A percentile compares a stretch with the other conserved stretches of the same genome.
Conservation (phyloP, 495 filamentous ascomycete genomes). For the Xanthoparmelia taractica region DNA sequence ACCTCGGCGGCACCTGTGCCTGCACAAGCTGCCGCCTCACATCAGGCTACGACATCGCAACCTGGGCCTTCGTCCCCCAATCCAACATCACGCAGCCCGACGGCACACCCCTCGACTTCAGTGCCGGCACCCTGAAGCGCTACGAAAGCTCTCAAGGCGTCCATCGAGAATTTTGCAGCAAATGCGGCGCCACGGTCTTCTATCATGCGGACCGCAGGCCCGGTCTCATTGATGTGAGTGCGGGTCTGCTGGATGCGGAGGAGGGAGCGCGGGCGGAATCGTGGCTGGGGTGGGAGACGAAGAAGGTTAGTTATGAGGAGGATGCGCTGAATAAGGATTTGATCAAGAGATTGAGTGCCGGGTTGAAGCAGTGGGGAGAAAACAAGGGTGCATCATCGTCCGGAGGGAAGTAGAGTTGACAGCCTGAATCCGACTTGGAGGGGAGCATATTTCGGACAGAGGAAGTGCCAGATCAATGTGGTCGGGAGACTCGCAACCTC, state of each 20-base stretch:
- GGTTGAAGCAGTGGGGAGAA: constrained; percentile 30
- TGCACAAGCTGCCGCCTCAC: constrained; percentile 47
- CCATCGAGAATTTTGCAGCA: constrained; percentile 45
- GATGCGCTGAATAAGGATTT: constrained; percentile 30
- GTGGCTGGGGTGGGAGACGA: constrained; percentile 34
- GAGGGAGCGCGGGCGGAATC: constrained; percentile 45
- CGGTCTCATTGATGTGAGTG: constrained; percentile 43
- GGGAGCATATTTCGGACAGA: background rate
- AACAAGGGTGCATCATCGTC: background rate
- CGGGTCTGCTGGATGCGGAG: constrained; percentile 41
- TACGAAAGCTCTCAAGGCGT: constrained; percentile 41
- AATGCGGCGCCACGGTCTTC: constrained; percentile 47
- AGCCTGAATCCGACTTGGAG: background rate
- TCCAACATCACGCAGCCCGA: constrained; percentile 23
- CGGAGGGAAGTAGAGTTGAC: background rate
- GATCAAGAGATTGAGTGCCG: constrained; percentile 30
- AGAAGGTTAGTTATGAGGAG: constrained; percentile 29
- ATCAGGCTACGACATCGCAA: constrained; percentile 38
- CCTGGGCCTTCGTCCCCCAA: constrained; percentile 39
- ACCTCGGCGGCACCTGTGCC: constrained; percentile 36
- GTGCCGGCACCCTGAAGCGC: constrained; percentile 40
- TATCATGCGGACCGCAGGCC: constrained; percentile 38
- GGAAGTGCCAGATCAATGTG: background rate
- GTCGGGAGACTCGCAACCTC: too few relatives aligned
- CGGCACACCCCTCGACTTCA: constrained; percentile 27